Percentiles rank a stretch among this genome's conserved stretches.
phyloP scores from a whole-genome alignment of 192 early-diverging fungal genomes.

The Backusella australiensis region DNA sequence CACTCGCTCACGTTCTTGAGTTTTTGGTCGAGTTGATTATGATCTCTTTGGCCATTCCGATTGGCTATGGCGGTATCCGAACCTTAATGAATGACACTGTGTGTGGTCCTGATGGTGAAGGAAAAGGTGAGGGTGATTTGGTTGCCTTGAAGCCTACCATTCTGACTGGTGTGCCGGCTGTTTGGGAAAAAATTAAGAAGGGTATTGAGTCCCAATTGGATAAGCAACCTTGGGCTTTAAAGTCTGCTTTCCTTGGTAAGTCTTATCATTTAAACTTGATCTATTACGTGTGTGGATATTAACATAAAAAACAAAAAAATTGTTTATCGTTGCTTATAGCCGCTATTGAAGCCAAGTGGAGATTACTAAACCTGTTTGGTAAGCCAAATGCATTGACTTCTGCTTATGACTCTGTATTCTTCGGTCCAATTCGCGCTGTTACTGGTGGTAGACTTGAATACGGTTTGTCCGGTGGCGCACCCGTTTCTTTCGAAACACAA shows the following conservation, averaged over 20 bases:
- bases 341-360: slow-evolving; percentile 56
- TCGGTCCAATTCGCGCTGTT: slow-evolving; percentile 55
- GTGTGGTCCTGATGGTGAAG: slow-evolving; percentile 34
- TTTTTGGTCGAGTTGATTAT: slow-evolving; percentile 76
- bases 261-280: not conserved
- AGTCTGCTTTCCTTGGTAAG: slow-evolving; percentile 49
- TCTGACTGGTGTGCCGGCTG: slow-evolving; percentile 83
- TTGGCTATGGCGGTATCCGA: slow-evolving; percentile 59
- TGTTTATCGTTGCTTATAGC: slow-evolving; percentile 17
- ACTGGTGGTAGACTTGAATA: slow-evolving; percentile 66
- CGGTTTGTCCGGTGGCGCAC: slow-evolving; percentile 70
- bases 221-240: slow-evolving; percentile 30
- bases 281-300: not conserved
- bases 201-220: slow-evolving; percentile 64
- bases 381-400: slow-evolving; percentile 47
- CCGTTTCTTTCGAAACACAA: slow-evolving; percentile 73
- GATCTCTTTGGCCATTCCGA: slow-evolving; percentile 60
- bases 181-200: slow-evolving; percentile 88
- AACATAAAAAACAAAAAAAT: not conserved
- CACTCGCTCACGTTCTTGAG: slow-evolving; percentile 80
- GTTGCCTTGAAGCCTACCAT: slow-evolving; percentile 66
- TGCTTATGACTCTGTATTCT: slow-evolving; percentile 57
- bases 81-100: slow-evolving; percentile 71
- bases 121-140: slow-evolving; percentile 66
- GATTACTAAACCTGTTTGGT: slow-evolving; percentile 39